phyloP scores from a whole-genome alignment of 2,329 filamentous ascomycete genomes.

The Colletotrichum orchidophilum region DNA sequence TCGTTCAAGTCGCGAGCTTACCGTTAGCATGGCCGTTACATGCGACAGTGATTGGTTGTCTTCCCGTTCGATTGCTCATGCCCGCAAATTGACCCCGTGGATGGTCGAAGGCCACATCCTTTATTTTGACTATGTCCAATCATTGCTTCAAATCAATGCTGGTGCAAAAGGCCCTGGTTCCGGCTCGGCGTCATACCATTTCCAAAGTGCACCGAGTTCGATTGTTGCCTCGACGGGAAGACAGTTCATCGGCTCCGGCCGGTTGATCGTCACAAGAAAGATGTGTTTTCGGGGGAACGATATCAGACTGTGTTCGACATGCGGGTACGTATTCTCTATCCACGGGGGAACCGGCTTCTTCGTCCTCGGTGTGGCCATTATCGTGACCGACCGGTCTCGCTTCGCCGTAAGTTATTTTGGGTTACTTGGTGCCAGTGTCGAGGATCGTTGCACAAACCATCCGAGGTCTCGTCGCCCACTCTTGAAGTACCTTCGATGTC shows the following conservation, averaged over 20 bases:
- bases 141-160: slow-evolving; percentile 64
- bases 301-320: slow-evolving; percentile 44
- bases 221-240: slow-evolving; percentile 47
- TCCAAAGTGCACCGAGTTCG: slow-evolving; percentile 55
- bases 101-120: slow-evolving; percentile 45
- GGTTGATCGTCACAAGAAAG: slow-evolving; percentile 55
- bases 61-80: slow-evolving; percentile 45
- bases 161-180: slow-evolving; percentile 60
- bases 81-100: slow-evolving; percentile 44
- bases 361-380: slow-evolving; percentile 38
- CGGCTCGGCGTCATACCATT: slow-evolving; percentile 60
- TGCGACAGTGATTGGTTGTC: slow-evolving; percentile 44
- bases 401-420: background rate
- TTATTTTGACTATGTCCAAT: slow-evolving; percentile 40
- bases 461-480: too few relatives aligned
- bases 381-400: background rate
- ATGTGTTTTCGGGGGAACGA: slow-evolving; percentile 52
- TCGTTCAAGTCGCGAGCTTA: slow-evolving; percentile 31
- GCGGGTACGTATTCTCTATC: slow-evolving; percentile 44
- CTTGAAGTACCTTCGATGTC: too few relatives aligned
- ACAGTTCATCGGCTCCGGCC: slow-evolving; percentile 52
- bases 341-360: slow-evolving; percentile 44
- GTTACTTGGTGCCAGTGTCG: background rate
- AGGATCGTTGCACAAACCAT: background rate
- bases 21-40: slow-evolving; percentile 45